Conservation (phyloP, 768 basidiomycete genomes). For the Pulveroboletus ravenelii region DNA sequence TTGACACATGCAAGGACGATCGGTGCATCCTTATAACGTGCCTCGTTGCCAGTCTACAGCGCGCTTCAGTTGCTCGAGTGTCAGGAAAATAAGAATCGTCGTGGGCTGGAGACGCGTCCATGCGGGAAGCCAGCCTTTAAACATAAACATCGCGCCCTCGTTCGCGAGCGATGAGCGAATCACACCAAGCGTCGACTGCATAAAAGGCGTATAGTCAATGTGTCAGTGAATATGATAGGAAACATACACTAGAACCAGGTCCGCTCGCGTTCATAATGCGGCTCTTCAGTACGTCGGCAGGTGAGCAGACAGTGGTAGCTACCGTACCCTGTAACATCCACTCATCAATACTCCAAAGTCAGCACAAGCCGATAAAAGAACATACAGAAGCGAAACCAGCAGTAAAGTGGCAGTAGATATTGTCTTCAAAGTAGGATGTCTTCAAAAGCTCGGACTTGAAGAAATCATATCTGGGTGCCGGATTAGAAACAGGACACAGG, state of each 20-base stretch:
- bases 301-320: conserved; percentile 85
- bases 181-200: conserved; percentile 63
- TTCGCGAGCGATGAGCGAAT: conserved; percentile 62
- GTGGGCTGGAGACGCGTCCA: conserved; percentile 85
- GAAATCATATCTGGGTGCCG: conserved; percentile 67
- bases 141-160: conserved; percentile 87
- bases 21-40: conserved; percentile 11
- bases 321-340: conserved; percentile 63
- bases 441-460: conserved; percentile 83
- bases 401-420: conserved; percentile 77
- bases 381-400: conserved; percentile 83
- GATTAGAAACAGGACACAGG: neutral
- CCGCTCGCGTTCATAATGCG: conserved; percentile 89
- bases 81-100: conserved; percentile 83
- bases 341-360: neutral
- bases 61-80: conserved; percentile 77
- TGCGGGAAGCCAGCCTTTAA: conserved; percentile 88
- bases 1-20: neutral
- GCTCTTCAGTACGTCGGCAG: conserved; percentile 84
- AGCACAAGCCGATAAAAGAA: neutral
- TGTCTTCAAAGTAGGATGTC: conserved; percentile 70
- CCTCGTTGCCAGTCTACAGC: conserved; percentile 56
- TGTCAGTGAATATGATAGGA: neutral
- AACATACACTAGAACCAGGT: conserved; percentile 66
- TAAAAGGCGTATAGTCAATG: neutral